Base-by-base conservation (phyloP, 1,139 yeast species). In the Hansenula lynferdii region DNA sequence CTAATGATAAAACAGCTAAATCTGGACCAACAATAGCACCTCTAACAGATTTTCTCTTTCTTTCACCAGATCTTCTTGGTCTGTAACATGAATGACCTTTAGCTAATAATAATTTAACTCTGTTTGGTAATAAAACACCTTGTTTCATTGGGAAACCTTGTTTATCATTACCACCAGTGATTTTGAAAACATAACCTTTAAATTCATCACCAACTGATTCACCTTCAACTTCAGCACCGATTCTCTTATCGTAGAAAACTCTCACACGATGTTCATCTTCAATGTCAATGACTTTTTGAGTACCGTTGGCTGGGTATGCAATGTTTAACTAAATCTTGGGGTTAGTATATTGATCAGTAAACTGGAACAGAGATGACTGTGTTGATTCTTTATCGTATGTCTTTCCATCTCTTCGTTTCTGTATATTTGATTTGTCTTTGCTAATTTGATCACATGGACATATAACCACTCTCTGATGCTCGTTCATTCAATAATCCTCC, bases 121-220 rank as follows among this genome's bases (percentile, higher is more conserved):
- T 94, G 81, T 95, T 87, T 73, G 97, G 97, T 79, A 86, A 95
- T 83, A 92, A 80, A 57, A 92, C 97, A 82, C 96, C 96, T 77
- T 92, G 97, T 75, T 89, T 90, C 97, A 92, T 90, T 76, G 98
- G 97, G 96, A 92, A 92, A 79, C 97, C 98, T 80, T 92, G 98
- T 78, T 92, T 92, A 79, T 90, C 97, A 84, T 90, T 92, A 83
- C 97, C 97, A 68, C 97, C 98, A 62, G 97, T 77, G 72, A 90
- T 89, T 80, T 81, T 92, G 85, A 90, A 89, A 68, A 87, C 74
- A 89, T 90, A 90, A 66, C 97, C 98, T 76, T 89, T 89, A 92
- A 89, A 89, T 75, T 89, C 97, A 62, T 92, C 97, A 65, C 95
- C 95, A 62, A 92, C 84, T 57, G 86, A 72, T 76, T 90, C 98